Evolutionary conservation across 305 asterid species (phyloP), one percentile per base, ranked within the genome.

Genomic region (Solanum hybrid): DNA sequence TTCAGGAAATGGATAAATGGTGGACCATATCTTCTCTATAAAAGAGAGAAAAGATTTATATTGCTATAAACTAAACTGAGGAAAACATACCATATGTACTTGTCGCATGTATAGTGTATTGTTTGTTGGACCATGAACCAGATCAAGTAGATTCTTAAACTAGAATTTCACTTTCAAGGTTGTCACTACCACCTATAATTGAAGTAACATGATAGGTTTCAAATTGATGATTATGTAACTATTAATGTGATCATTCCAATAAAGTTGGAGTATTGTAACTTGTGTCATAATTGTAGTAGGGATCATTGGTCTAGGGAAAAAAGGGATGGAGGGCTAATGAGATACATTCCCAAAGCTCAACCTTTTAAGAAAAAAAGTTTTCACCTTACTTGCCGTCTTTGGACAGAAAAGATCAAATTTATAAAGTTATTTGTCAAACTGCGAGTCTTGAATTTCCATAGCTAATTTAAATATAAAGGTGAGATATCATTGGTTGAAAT

Each of bases 181-280:
- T 86, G 56, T 89, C 91, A 36, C 91, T 56, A 17, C 29, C 72
- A 45, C 72, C 38, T 85, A 75, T 79, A 45, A 17, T 89, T 86
- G 78, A 89, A 73, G 72, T 86, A 76, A 19, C 19, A 40, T 12
- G 38, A 77, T 64, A 12, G 69, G 64, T 85, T 76, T 89, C 71
- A 89, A 86, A 75, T 19, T 45, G 86, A 86, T 7, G 34, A 72
- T 73, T 10, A 51, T 73, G 76, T 34, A 7, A 89, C 4, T 89
- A 82, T 5, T 37, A 79, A 37, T 78, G 51, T 82, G 27, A 71
- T 81, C 34, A 84, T 89, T 88, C 81, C 73, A 88, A 88, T 36
- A 27, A 77, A 87, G 35, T 29, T 29, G 87, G 87, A 84, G 73
- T 29, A 51, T 19, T 84, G 24, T 81, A 81, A 69, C 31, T n/a